A percentile compares a stretch with the other conserved stretches of the same genome.
These are phyloP conservation scores for Rhodotorula diobovata DNA, from an alignment of 768 basidiomycete species.

Conservation along the genomic window DNA sequence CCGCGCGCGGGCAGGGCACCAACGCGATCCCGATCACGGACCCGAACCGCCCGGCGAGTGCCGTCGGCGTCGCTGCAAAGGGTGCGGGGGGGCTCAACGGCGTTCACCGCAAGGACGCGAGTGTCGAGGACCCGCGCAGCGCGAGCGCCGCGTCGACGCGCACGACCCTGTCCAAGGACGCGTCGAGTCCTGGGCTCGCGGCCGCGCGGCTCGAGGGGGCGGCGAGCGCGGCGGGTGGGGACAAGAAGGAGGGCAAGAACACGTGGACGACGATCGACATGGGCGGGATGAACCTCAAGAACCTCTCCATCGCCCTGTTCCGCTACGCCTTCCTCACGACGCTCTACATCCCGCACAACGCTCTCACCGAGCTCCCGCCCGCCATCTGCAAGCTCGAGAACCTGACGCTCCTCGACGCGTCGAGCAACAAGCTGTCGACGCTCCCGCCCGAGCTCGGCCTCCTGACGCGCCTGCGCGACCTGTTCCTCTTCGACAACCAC, in stretches of 20 bases:
- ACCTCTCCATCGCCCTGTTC: conserved; percentile 72
- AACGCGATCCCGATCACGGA: conserved; percentile 69
- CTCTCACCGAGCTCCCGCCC: conserved; percentile 68
- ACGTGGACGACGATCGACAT: conserved; percentile 87
- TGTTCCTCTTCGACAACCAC: conserved; percentile 93
- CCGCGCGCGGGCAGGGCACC: conserved; percentile 77
- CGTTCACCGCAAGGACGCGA: conserved; percentile 12
- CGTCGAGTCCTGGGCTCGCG: conserved; percentile 11
- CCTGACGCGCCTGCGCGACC: conserved; percentile 79
- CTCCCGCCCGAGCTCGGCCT: conserved; percentile 86
- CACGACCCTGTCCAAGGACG: conserved; percentile 10
- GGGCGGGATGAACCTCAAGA: conserved; percentile 91
- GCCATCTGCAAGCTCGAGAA: conserved; percentile 78
- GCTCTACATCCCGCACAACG: conserved; percentile 95
- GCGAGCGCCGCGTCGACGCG: conserved; percentile 25
- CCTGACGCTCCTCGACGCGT: conserved; percentile 83
- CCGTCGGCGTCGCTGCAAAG: neutral
- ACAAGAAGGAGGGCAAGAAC: conserved; percentile 19
- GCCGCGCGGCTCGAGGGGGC: neutral
- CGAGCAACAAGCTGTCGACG: conserved; percentile 71
- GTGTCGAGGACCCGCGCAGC: conserved; percentile 23
- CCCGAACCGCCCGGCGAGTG: conserved; percentile 39
- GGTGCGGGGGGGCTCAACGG: neutral
- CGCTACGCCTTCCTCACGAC: conserved; percentile 87
- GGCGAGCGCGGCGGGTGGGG: neutral